Evolutionary conservation across 345 rosid genomes (phyloP).

Genomic region (Melaleuca quinquenervia): DNA sequence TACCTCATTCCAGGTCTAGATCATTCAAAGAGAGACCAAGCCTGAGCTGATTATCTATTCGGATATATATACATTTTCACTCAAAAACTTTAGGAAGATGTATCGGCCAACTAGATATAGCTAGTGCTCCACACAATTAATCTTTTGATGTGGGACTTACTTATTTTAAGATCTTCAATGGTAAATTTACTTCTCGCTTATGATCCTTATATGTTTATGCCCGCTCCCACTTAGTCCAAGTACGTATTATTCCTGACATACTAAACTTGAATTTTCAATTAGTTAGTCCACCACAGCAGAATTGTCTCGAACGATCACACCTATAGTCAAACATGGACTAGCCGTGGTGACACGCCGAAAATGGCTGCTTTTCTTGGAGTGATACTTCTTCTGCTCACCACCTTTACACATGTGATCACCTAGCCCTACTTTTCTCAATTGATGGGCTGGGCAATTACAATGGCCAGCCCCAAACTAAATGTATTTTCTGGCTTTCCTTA

Average conservation of each 20-base stretch:
- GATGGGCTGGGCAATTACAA: background rate
- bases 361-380: no score
- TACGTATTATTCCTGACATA: background rate
- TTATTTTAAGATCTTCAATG: background rate
- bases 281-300: background rate
- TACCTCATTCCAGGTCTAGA: background rate
- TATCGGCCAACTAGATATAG: background rate
- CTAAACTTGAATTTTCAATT: background rate
- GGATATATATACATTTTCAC: background rate
- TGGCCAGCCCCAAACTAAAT: background rate
- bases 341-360: background rate
- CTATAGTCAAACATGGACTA: background rate
- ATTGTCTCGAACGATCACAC: background rate
- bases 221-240: background rate
- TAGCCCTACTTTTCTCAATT: background rate
- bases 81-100: background rate
- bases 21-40: background rate
- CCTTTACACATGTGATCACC: no score
- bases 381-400: no score
- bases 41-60: background rate
- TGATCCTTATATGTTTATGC: background rate
- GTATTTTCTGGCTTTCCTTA: background rate
- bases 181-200: background rate
- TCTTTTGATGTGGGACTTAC: background rate
- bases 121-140: background rate